Conservation (phyloP, 164 flowering plant species). For the Sedum album region DNA sequence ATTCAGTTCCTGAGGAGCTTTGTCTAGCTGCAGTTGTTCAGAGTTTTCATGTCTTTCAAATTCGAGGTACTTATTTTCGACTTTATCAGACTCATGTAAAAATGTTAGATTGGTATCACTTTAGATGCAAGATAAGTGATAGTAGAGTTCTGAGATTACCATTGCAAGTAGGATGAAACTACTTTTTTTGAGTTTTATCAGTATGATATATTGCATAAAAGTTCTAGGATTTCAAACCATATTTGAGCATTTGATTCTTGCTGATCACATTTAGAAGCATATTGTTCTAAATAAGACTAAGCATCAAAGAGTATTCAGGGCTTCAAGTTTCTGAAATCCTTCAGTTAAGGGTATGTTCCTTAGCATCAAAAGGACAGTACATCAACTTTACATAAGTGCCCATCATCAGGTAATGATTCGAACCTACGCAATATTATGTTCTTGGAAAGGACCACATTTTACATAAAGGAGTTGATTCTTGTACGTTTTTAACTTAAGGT, state of each 20-base stretch:
- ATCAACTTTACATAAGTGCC: background rate
- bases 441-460: background rate
- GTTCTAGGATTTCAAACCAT: no score
- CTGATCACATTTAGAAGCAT: no score
- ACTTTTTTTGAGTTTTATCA: no score
- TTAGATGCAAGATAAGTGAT: no score
- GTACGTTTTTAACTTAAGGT: background rate
- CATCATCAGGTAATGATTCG: background rate
- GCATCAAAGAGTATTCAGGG: background rate
- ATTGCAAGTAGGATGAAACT: no score
- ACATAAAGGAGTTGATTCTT: background rate
- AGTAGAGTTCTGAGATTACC: no score
- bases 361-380: slow-evolving; percentile 5
- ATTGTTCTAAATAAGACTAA: no score
- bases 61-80: background rate
- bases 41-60: background rate
- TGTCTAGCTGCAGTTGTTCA: background rate
- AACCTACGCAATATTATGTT: background rate
- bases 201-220: no score
- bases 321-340: background rate
- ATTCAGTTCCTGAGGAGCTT: slow-evolving; percentile 21
- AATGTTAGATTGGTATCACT: no score
- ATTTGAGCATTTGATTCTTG: no score
- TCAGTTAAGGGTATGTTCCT: background rate
- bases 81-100: background rate